Conservation (phyloP, 441 rosid genomes). For the Euphorbia celastroides region DNA sequence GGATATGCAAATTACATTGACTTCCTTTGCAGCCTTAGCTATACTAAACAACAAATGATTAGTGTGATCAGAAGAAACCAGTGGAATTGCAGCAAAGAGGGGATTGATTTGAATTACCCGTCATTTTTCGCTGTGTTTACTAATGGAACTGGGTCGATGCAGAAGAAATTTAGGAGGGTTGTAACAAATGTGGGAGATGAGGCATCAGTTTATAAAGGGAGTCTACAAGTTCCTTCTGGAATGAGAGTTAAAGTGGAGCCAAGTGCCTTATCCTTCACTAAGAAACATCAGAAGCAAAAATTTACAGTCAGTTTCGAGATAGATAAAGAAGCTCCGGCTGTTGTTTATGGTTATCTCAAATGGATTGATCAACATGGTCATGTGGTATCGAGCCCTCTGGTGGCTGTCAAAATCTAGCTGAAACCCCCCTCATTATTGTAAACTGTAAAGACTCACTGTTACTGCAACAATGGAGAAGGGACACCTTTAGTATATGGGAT, state of each 20-base stretch:
- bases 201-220: constrained; percentile 22
- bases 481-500: background rate
- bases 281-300: constrained; percentile 20
- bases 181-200: constrained; percentile 57
- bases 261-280: constrained; percentile 21
- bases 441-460: background rate
- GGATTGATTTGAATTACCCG: constrained; percentile 58
- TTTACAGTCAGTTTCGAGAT: constrained; percentile 24
- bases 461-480: background rate
- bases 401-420: constrained; percentile 24
- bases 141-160: constrained; percentile 10
- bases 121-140: constrained; percentile 44
- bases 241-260: constrained; percentile 29
- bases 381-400: constrained; percentile 34
- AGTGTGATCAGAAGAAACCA: constrained; percentile 23
- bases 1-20: constrained; percentile 37
- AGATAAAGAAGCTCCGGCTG: constrained; percentile 13
- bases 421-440: background rate
- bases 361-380: constrained; percentile 34
- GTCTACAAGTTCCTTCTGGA: constrained; percentile 11
- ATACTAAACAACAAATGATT: constrained; percentile 28
- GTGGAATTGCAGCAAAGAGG: constrained; percentile 34
- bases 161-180: constrained; percentile 35
- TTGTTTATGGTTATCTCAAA: constrained; percentile 30
- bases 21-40: constrained; percentile 45